Evolutionary conservation across 495 filamentous ascomycete species (phyloP).

Genomic region (Letharia columbiana): DNA sequence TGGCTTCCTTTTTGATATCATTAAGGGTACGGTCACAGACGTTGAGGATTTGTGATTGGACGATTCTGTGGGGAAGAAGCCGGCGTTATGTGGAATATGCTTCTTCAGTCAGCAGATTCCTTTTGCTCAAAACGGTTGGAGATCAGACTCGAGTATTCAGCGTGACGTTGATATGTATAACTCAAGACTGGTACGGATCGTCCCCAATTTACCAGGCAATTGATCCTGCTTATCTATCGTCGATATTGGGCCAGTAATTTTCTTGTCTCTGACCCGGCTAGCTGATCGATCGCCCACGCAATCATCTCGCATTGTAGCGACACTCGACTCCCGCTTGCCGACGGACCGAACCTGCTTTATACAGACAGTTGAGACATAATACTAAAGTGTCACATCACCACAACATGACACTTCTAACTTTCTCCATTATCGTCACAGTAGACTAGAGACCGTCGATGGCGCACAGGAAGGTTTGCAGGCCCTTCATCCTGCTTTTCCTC

Average conservation of each 20-base stretch:
- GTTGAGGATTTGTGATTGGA: background rate
- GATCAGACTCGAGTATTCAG: background rate
- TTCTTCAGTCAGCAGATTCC: background rate
- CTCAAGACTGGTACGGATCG: background rate
- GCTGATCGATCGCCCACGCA: background rate
- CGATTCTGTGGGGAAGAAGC: background rate
- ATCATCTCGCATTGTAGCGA: background rate
- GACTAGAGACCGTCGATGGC: background rate
- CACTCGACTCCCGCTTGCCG: background rate
- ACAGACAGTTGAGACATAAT: background rate
- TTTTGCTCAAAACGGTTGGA: background rate
- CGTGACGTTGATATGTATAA: background rate
- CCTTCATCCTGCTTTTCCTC: background rate
- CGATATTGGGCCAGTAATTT: background rate
- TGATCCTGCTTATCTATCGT: background rate
- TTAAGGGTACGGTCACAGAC: background rate
- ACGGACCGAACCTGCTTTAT: background rate
- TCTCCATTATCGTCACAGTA: background rate
- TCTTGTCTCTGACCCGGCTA: background rate
- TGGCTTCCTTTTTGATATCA: slow-evolving; percentile 10
- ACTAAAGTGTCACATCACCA: background rate
- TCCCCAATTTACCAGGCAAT: background rate
- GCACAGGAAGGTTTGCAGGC: background rate
- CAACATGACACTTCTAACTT: background rate
- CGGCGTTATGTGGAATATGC: background rate